A percentile compares a stretch with the other conserved stretches of the same genome.
phyloP scores from a whole-genome alignment of 2,329 filamentous ascomycete genomes.

The Tolypocladium amazonense region DNA sequence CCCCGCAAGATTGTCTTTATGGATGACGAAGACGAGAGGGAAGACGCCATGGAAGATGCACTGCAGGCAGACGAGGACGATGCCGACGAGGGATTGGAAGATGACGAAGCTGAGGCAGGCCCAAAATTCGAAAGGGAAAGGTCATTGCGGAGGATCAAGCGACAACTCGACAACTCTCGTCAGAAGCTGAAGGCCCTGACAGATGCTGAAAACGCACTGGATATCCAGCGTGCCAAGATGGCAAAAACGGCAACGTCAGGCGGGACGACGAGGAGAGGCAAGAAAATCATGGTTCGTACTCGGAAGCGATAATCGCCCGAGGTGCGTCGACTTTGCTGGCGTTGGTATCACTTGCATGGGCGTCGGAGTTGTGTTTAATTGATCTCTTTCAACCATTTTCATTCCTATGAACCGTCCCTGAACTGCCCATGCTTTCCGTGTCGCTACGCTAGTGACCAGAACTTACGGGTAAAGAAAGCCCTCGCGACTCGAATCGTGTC shows the following conservation, averaged over 20 bases:
- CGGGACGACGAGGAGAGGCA: constrained; percentile 47
- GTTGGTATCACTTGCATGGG: not conserved
- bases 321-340: not conserved
- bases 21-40: constrained; percentile 26
- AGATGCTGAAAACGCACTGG: constrained; percentile 46
- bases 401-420: not conserved
- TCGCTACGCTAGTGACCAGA: not conserved
- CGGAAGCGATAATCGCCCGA: constrained; percentile 41
- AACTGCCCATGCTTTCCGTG: too few relatives aligned
- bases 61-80: constrained; percentile 16
- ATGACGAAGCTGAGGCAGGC: constrained; percentile 15
- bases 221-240: constrained; percentile 51
- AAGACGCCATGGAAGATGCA: constrained; percentile 17
- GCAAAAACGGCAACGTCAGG: constrained; percentile 53
- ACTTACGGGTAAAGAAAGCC: not conserved
- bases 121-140: constrained; percentile 29
- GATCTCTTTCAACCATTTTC: not conserved
- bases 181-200: constrained; percentile 44
- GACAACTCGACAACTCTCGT: constrained; percentile 37
- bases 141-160: constrained; percentile 31
- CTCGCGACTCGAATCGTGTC: not conserved
- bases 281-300: constrained; percentile 52
- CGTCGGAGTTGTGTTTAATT: not conserved
- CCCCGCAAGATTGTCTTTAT: constrained; percentile 44
- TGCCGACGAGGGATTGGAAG: constrained; percentile 5